Conservation (phyloP, 192 early-diverging fungal genomes). For the Geranomyces variabilis region DNA sequence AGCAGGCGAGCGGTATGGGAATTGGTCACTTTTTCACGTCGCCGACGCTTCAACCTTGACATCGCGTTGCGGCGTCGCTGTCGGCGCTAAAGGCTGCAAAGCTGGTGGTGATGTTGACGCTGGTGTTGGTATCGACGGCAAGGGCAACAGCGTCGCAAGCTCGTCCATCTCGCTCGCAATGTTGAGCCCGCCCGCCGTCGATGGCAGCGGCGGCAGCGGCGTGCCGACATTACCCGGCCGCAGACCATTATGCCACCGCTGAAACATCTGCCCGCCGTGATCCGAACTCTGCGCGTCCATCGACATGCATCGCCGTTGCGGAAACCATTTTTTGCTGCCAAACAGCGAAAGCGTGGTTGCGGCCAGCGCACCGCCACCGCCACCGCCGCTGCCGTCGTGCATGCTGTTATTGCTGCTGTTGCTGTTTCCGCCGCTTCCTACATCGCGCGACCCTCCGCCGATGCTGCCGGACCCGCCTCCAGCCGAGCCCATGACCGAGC, state of each 20-base stretch:
- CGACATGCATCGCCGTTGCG: slow-evolving; percentile 32
- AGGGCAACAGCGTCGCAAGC: not conserved
- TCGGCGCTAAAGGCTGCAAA: not conserved
- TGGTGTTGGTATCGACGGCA: not conserved
- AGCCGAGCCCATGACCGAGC: no score
- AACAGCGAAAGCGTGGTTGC: slow-evolving; percentile 6
- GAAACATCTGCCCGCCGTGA: slow-evolving; percentile 11
- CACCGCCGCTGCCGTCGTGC: not conserved
- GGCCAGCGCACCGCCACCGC: not conserved
- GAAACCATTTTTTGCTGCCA: slow-evolving; percentile 21
- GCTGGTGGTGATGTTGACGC: not conserved
- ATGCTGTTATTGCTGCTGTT: not conserved
- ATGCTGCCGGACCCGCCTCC: not conserved
- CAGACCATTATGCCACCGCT: slow-evolving; percentile 8
- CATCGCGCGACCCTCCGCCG: not conserved
- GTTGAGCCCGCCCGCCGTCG: not conserved
- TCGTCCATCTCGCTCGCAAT: not conserved
- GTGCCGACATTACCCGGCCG: not conserved
- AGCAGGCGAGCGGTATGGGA: no score
- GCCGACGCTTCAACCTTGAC: no score
- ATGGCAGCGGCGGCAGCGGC: not conserved
- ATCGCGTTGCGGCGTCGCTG: not conserved
- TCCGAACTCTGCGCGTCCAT: slow-evolving; percentile 30
- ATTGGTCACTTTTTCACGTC: no score
- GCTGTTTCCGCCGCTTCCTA: not conserved